Evolutionary conservation across 2,329 filamentous ascomycete species (phyloP).

Genomic region (Hymenoscyphus albidus): DNA sequence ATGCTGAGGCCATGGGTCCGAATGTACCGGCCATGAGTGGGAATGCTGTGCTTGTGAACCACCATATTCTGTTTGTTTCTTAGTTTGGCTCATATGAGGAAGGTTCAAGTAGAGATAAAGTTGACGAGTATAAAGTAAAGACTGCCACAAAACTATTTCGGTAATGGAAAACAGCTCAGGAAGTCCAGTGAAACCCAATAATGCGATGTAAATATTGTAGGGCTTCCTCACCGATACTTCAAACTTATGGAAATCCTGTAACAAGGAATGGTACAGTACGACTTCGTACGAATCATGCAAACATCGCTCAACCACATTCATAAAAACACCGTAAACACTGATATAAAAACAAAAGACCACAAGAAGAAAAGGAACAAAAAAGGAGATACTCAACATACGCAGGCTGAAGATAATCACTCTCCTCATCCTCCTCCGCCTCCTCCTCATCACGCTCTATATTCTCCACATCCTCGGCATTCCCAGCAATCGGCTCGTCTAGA

Average conservation of each 20-base stretch:
- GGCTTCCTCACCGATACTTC: too few species aligned
- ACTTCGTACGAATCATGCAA: too few species aligned
- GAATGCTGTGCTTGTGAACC: slow-evolving; percentile 62
- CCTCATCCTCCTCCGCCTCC: slow-evolving; percentile 28
- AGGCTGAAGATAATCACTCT: slow-evolving; percentile 29
- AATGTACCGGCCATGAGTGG: slow-evolving; percentile 80
- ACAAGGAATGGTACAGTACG: too few species aligned
- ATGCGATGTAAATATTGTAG: too few species aligned
- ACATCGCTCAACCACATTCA: too few species aligned
- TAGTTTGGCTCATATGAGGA: background rate
- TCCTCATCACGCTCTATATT: slow-evolving; percentile 24
- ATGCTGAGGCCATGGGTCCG: slow-evolving; percentile 81
- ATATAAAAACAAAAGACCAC: background rate
- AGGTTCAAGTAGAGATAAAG: background rate
- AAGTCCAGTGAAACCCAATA: too few species aligned
- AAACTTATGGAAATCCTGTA: too few species aligned
- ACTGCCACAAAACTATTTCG: background rate
- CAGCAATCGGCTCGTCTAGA: slow-evolving; percentile 29
- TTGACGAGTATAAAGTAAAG: background rate
- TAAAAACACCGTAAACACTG: background rate
- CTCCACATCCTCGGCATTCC: slow-evolving; percentile 30
- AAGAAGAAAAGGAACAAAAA: background rate
- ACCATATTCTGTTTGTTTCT: slow-evolving; percentile 42
- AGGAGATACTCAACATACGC: slow-evolving; percentile 17
- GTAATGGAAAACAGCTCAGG: too few species aligned